Evolutionary conservation across 2,329 filamentous ascomycete genomes (phyloP), one percentile per base, ranked within the genome.

Genomic region (Zasmidium citrigriseum): DNA sequence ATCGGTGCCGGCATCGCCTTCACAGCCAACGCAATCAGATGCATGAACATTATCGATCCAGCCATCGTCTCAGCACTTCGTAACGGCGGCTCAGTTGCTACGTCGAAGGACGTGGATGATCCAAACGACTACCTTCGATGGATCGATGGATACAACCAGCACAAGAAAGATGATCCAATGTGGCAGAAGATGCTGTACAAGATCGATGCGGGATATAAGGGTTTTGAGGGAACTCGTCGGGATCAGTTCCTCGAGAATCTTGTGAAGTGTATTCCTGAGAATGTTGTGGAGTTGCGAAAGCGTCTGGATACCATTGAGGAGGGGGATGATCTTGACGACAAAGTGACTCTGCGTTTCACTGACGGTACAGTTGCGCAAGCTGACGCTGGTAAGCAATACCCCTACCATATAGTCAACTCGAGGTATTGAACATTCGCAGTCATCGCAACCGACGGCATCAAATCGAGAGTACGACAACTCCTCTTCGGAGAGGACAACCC

Each of bases 401-500:
- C 14, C 27, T 7, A 34, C 27, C 27, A 34, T 14, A 7, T 34
- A 14, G 7, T 14, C 27, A 14, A 7, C 14, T 14, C 27, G 34
- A 16, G 14, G 16, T 41, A n/a, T 14, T 41, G 34, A 7, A 11
- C 23, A 44, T 20, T n/a, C n/a, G 38, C 21, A 7, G 21, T 54
- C 2, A 45, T 54, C n/a, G 52, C 38, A 4, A 46, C 38, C n/a
- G 52, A 54, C 29, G 52, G 52, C 34, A 46, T 54, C 12, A 25
- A 46, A n/a, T 46, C 38, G 22, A 23, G 23, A 3, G 41, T 46
- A 11, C 20, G 52, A 14, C 4, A 29, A 21, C 2, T n/a, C 3
- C n/a, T 54, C 1, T 24, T 54, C 1, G 52, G 52, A 24, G 52
- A 25, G 5, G 52, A 54, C n/a, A 25, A 59, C 46, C 52, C 57